These are phyloP conservation scores for Mallotus nudiflorus DNA, from an alignment of 345 rosid genomes.

Conservation along the genomic window DNA sequence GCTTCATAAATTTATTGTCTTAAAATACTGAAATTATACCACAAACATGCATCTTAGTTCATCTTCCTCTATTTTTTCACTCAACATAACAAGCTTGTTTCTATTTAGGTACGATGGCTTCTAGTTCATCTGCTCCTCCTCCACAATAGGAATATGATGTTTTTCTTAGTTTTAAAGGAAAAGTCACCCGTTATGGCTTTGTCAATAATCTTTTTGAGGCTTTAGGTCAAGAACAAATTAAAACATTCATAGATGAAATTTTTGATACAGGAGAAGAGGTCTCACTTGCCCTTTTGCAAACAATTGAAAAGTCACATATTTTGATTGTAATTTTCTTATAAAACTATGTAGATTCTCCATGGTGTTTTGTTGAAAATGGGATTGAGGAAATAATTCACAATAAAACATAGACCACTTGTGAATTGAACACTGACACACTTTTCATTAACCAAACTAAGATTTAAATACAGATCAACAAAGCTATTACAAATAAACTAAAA, in stretches of 20 bases:
- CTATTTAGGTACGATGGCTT: neutral
- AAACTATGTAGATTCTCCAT: slow-evolving; percentile 1
- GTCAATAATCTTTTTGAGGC: neutral
- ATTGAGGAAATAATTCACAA: no score
- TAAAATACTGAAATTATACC: no score
- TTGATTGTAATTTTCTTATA: neutral
- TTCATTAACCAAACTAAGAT: no score
- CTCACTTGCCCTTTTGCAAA: neutral
- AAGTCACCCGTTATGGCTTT: neutral
- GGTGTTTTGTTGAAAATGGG: slow-evolving; percentile 14
- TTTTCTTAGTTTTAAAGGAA: slow-evolving; percentile 3
- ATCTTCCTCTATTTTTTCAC: no score
- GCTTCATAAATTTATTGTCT: no score
- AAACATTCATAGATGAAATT: neutral
- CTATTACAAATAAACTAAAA: no score
- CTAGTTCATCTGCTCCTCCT: neutral
- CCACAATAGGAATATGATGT: neutral
- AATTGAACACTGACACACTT: no score
- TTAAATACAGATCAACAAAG: no score
- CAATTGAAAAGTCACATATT: slow-evolving; percentile 9
- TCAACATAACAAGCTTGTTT: no score
- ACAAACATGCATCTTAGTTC: no score
- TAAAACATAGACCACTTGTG: no score
- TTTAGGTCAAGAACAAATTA: neutral
- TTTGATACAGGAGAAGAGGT: neutral